These are phyloP conservation scores for Hymenoscyphus repandus DNA, from an alignment of 2,329 filamentous ascomycete species.

Conservation along the genomic window DNA sequence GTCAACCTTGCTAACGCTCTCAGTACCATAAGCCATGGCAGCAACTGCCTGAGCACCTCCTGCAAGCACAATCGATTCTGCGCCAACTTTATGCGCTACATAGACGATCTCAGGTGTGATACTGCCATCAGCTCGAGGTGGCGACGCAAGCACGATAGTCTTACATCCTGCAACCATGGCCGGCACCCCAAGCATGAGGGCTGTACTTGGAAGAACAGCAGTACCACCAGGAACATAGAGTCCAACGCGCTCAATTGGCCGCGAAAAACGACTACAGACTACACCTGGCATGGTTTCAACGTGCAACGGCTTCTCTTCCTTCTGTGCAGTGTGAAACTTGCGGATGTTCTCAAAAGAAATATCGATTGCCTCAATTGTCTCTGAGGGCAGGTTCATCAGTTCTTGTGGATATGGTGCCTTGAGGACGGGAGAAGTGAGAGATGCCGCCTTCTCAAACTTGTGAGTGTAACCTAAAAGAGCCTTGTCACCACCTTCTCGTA, in stretches of 20 bases:
- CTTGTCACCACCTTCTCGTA: constrained; percentile 77
- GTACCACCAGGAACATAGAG: constrained; percentile 95
- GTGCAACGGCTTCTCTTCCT: constrained; percentile 71
- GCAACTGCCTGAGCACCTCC: constrained; percentile 94
- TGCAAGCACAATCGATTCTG: constrained; percentile 91
- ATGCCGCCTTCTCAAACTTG: constrained; percentile 96
- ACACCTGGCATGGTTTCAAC: constrained; percentile 99
- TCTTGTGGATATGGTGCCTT: constrained; percentile 80
- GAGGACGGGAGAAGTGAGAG: constrained; percentile 81
- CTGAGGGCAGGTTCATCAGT: constrained; percentile 77
- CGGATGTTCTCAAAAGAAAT: constrained; percentile 89
- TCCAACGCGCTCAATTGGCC: constrained; percentile 93
- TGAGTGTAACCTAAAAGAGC: constrained; percentile 90
- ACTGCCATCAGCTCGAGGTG: constrained; percentile 81
- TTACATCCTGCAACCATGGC: constrained; percentile 96
- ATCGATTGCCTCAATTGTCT: constrained; percentile 91
- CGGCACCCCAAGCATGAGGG: constrained; percentile 95
- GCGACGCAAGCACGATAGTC: constrained; percentile 89
- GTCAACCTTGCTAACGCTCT: constrained; percentile 92
- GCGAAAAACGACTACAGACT: constrained; percentile 84
- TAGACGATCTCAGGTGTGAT: constrained; percentile 97
- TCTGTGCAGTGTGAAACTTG: constrained; percentile 89
- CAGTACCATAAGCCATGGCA: constrained; percentile 94
- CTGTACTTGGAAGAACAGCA: constrained; percentile 92
- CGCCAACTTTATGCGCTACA: constrained; percentile 91